Evolutionary conservation across 164 flowering plant genomes (phyloP), one percentile per base, ranked within the genome.

Genomic region (Annona cherimola): DNA sequence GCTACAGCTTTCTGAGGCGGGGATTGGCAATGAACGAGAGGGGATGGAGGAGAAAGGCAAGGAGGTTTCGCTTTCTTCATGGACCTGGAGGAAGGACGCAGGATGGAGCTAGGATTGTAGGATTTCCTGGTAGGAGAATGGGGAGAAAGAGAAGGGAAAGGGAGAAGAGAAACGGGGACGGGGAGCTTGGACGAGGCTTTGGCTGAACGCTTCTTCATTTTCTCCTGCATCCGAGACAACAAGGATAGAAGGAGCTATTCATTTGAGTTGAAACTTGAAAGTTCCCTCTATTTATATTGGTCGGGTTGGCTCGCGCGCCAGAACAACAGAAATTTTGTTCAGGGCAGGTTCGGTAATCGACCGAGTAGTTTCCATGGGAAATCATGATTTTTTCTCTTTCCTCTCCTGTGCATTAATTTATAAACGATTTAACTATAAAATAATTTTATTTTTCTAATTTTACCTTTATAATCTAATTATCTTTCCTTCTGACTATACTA

Each of bases 1-100:
- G 76, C 69, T 4, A 79, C 63, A 39, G 74, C 20, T 54, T 82
- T 87, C 69, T 45, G 68, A 59, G 78, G 65, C 26, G 85, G 66
- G 42, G 83, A 75, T 61, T 66, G 68, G 42, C 70, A 16, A 40
- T 9, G 45, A 19, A 4, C 40, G 35, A 70, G 76, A 26, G 45
- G 54, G 45, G 61, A 61, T 20, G 42, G 55, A 42, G 55, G 59
- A 69, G 75, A 66, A 18, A 62, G 14, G 41, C 64, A 11, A 11
- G 3, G 39, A 41, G 42, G 14, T 42, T 67, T 69, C 44, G 45
- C 4, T 71, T 61, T 41, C 42, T 12, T 61, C 73, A n/a, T 70
- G 18, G 72, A 70, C 14, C 67, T 2, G 16, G 66, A 44, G 43
- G 67, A 1, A 19, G 50, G 45, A n/a, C 44, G 14, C 45, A 45